Percentiles rank a stretch among this genome's conserved stretches.
phyloP scores from a whole-genome alignment of 352 stramenopile genomes.

The Globisporangium megalacanthum region DNA sequence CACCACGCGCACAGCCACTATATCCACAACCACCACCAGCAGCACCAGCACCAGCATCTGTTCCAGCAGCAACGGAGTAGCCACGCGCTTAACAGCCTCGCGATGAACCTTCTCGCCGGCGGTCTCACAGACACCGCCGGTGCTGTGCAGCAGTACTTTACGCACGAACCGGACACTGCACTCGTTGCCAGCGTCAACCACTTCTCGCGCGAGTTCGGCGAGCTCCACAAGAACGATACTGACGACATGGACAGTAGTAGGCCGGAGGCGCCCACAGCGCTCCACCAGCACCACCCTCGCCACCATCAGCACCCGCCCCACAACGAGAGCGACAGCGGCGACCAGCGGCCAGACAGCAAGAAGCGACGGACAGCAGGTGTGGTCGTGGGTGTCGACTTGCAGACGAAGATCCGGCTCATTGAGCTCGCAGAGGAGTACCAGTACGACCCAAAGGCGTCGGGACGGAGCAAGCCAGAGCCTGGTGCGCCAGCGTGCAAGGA shows the following conservation, averaged over 20 bases:
- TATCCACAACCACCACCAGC: not conserved
- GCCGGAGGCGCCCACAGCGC: conserved; percentile 11
- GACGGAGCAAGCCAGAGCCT: conserved; percentile 29
- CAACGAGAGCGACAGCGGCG: not conserved
- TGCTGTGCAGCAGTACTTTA: conserved; percentile 36
- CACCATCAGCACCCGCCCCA: conserved; percentile 18
- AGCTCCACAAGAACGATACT: conserved; percentile 38
- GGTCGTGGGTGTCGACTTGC: conserved; percentile 71
- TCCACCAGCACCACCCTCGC: not conserved
- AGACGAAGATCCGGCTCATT: conserved; percentile 84
- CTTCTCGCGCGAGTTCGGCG: conserved; percentile 28
- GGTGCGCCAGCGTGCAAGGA: conserved; percentile 23
- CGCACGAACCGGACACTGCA: conserved; percentile 19
- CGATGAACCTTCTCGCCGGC: conserved; percentile 11
- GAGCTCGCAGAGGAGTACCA: conserved; percentile 78
- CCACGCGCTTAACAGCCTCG: conserved; percentile 9
- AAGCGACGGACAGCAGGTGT: conserved; percentile 51
- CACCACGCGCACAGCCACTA: conserved; percentile 6
- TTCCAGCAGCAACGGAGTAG: conserved; percentile 10
- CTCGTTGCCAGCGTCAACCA: conserved; percentile 6
- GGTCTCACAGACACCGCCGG: conserved; percentile 6
- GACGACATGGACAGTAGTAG: conserved; percentile 12
- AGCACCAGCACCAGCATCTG: conserved; percentile 6
- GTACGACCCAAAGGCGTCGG: conserved; percentile 61
- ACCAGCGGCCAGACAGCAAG: conserved; percentile 12